These are phyloP conservation scores for Backusella australiensis DNA, from an alignment of 192 early-diverging fungal genomes.

Conservation along the genomic window DNA sequence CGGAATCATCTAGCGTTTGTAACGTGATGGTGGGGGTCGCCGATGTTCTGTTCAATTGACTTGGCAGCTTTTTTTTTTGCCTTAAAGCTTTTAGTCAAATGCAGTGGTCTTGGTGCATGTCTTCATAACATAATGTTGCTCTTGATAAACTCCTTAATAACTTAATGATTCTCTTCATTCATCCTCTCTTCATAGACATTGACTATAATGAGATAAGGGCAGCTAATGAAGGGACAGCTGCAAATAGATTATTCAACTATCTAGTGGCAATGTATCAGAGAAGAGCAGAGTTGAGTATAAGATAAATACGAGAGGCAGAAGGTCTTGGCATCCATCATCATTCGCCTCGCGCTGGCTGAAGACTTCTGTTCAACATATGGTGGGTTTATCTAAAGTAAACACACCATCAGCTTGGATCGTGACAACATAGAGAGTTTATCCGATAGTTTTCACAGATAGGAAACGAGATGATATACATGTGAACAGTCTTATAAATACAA, in stretches of 20 bases:
- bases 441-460: slow-evolving; percentile 64
- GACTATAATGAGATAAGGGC: too few species aligned
- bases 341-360: slow-evolving; percentile 93
- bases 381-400: slow-evolving; percentile 92
- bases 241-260: slow-evolving; percentile 85
- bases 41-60: too few species aligned
- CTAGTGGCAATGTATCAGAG: slow-evolving; percentile 92
- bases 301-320: slow-evolving; percentile 99
- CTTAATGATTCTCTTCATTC: too few species aligned
- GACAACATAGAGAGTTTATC: slow-evolving; percentile 88
- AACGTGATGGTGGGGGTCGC: too few species aligned
- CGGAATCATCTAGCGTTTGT: too few species aligned
- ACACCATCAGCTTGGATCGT: slow-evolving; percentile 93
- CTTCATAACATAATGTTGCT: too few species aligned
- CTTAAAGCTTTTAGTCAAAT: too few species aligned
- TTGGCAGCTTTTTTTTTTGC: too few species aligned
- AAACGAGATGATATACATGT: not conserved
- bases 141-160: too few species aligned
- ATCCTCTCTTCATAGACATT: too few species aligned
- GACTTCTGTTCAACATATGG: slow-evolving; percentile 91
- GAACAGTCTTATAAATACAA: slow-evolving; percentile 73
- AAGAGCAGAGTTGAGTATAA: slow-evolving; percentile 84
- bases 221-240: slow-evolving; percentile 17
- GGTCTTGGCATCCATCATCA: slow-evolving; percentile 93
- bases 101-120: too few species aligned